Percentiles rank a stretch among this genome's conserved stretches.
Evolutionary conservation across 2,329 filamentous ascomycete species (phyloP).

Genomic region (Clonostachys solani): DNA sequence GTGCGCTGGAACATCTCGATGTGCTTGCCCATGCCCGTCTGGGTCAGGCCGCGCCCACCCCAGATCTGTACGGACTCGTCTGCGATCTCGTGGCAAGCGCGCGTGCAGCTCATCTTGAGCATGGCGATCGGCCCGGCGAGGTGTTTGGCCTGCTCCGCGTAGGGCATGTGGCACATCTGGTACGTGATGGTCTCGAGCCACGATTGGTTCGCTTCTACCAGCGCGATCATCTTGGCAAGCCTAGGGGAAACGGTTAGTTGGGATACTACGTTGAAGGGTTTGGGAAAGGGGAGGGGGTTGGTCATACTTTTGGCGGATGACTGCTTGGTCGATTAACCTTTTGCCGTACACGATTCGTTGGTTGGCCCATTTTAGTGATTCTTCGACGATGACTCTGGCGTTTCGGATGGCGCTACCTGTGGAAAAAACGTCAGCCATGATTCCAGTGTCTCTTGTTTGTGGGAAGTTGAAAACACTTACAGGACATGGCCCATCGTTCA

Average conservation of each 20-base stretch:
- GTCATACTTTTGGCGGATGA: slow-evolving; percentile 72
- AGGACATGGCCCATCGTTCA: slow-evolving; percentile 74
- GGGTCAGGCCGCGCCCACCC: slow-evolving; percentile 75
- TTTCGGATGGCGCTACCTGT: slow-evolving; percentile 55
- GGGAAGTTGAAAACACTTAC: slow-evolving; percentile 26
- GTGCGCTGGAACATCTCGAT: slow-evolving; percentile 83
- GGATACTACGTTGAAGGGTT: background rate
- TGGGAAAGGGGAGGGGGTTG: background rate
- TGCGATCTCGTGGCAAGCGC: slow-evolving; percentile 76
- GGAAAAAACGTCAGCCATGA: background rate
- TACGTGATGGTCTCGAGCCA: slow-evolving; percentile 84
- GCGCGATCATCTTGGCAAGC: slow-evolving; percentile 82
- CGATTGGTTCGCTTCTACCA: slow-evolving; percentile 76
- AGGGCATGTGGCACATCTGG: slow-evolving; percentile 84
- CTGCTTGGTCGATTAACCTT: slow-evolving; percentile 76
- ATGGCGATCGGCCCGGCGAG: slow-evolving; percentile 79
- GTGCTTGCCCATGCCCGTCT: slow-evolving; percentile 76
- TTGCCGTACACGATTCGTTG: slow-evolving; percentile 83
- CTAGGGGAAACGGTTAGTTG: slow-evolving; percentile 23
- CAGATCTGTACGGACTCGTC: slow-evolving; percentile 85
- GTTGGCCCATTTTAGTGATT: slow-evolving; percentile 84
- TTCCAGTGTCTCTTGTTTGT: slow-evolving; percentile 3
- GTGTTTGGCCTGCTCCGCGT: slow-evolving; percentile 68
- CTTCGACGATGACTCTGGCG: slow-evolving; percentile 69
- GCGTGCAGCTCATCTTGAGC: slow-evolving; percentile 74